Percentiles rank a stretch among this genome's conserved stretches.
Conservation (phyloP, 2,329 filamentous ascomycete genomes). For the Talaromyces sp. region DNA sequence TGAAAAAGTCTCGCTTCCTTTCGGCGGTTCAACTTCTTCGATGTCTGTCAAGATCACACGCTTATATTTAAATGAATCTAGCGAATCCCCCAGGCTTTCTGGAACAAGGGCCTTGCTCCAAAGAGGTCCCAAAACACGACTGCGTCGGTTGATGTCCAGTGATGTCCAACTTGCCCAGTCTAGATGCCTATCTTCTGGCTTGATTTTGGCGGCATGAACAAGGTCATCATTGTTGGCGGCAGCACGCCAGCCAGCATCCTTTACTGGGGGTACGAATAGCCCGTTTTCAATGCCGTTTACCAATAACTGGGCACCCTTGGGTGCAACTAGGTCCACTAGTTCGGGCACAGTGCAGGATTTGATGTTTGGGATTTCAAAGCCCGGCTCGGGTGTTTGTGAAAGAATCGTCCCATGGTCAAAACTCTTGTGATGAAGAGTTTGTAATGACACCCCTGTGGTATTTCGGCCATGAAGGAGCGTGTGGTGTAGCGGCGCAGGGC, state of each 20-base stretch:
- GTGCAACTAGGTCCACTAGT: slow-evolving; percentile 61
- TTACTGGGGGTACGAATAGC: slow-evolving; percentile 67
- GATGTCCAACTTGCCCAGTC: slow-evolving; percentile 60
- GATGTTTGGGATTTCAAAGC: slow-evolving; percentile 55
- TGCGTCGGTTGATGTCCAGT: slow-evolving; percentile 58
- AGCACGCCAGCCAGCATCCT: slow-evolving; percentile 31
- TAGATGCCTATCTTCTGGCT: slow-evolving; percentile 64
- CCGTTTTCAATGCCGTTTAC: slow-evolving; percentile 64
- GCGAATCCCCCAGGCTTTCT: slow-evolving; percentile 19
- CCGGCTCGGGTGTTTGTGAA: slow-evolving; percentile 65
- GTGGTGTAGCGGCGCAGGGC: slow-evolving; percentile 83
- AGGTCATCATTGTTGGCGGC: slow-evolving; percentile 29
- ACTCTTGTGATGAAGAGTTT: slow-evolving; percentile 74
- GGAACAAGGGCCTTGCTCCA: slow-evolving; percentile 58
- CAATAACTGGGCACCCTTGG: slow-evolving; percentile 71
- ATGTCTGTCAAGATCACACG: slow-evolving; percentile 43
- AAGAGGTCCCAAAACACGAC: slow-evolving; percentile 64
- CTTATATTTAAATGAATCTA: slow-evolving; percentile 30
- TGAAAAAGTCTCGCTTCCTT: slow-evolving; percentile 29
- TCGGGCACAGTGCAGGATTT: slow-evolving; percentile 50
- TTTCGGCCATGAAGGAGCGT: slow-evolving; percentile 67
- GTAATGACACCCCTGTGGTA: slow-evolving; percentile 76
- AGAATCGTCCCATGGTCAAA: slow-evolving; percentile 83
- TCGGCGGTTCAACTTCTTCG: slow-evolving; percentile 34
- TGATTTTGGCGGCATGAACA: slow-evolving; percentile 73